These are phyloP conservation scores for Penicillium expansum DNA, from an alignment of 2,329 filamentous ascomycete species.

Conservation along the genomic window DNA sequence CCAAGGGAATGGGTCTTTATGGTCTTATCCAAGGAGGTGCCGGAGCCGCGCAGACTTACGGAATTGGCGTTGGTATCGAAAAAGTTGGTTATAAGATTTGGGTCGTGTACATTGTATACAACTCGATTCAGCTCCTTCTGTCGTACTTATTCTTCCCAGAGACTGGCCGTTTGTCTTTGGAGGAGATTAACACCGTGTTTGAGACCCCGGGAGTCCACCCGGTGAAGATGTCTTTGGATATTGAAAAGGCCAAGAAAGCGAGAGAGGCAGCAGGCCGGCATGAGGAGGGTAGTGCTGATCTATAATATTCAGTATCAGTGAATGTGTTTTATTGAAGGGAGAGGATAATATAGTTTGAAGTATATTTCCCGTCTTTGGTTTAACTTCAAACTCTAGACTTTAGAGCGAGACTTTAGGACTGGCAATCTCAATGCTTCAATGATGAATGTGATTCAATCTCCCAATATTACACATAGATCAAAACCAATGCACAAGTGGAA, in stretches of 20 bases:
- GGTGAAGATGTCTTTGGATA: conserved; percentile 46
- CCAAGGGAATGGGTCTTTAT: conserved; percentile 49
- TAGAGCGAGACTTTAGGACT: neutral
- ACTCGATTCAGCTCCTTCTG: conserved; percentile 46
- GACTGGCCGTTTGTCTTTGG: conserved; percentile 50
- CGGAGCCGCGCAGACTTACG: conserved; percentile 47
- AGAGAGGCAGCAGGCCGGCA: conserved; percentile 23
- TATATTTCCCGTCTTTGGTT: neutral
- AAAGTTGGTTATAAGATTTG: conserved; percentile 53
- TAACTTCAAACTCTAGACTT: neutral
- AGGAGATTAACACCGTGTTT: conserved; percentile 61
- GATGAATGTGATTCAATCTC: neutral
- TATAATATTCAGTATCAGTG: neutral
- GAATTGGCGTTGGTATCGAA: conserved; percentile 48
- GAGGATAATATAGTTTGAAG: neutral
- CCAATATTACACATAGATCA: neutral
- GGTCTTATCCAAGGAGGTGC: conserved; percentile 47
- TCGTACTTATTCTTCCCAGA: conserved; percentile 55
- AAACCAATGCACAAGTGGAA: conserved; percentile 7
- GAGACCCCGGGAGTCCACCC: conserved; percentile 46
- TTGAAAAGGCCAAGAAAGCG: conserved; percentile 42
- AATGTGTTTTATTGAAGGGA: neutral
- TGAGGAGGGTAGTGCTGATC: conserved; percentile 11
- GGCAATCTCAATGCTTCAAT: neutral
- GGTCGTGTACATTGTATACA: conserved; percentile 53